Percentiles rank a stretch among this genome's conserved stretches.
Evolutionary conservation across 768 basidiomycete species (phyloP).

Genomic region (Thelephora aurantiotincta): DNA sequence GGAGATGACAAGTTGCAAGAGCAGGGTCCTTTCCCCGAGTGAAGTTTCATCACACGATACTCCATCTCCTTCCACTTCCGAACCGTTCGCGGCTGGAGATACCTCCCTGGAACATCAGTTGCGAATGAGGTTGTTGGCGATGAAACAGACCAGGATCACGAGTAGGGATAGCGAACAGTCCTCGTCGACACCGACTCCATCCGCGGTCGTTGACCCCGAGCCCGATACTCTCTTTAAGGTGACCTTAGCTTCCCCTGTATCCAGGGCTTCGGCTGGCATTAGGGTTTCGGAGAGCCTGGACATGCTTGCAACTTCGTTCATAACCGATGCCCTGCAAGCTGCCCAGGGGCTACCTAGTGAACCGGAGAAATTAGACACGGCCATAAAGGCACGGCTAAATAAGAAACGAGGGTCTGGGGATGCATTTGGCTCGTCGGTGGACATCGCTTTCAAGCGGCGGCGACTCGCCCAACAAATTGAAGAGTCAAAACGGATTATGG

Average conservation of each 20-base stretch:
- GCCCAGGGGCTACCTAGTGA: slow-evolving; percentile 11
- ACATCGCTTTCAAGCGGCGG: slow-evolving; percentile 31
- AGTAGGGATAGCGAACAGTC: too few species aligned
- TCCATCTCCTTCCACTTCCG: background rate
- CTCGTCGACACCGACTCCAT: too few species aligned
- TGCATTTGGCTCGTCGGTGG: background rate
- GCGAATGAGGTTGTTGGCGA: background rate
- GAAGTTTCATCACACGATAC: too few species aligned
- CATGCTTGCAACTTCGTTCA: slow-evolving; percentile 42
- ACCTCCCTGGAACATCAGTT: background rate
- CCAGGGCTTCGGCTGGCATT: background rate
- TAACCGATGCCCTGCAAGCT: slow-evolving; percentile 39
- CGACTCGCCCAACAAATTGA: slow-evolving; percentile 37
- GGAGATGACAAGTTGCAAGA: too few species aligned
- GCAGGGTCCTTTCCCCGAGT: too few species aligned
- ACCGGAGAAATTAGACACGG: background rate
- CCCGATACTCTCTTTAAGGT: too few species aligned
- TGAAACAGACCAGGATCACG: background rate
- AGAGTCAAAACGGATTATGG: slow-evolving; percentile 38
- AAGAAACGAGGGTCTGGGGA: background rate
- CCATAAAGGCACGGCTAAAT: background rate
- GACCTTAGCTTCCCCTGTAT: background rate
- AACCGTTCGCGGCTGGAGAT: background rate
- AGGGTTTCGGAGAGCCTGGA: slow-evolving; percentile 19
- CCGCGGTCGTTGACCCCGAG: too few species aligned